These are phyloP conservation scores for Erodium maritimum DNA, from an alignment of 345 rosid species.

Conservation along the genomic window DNA sequence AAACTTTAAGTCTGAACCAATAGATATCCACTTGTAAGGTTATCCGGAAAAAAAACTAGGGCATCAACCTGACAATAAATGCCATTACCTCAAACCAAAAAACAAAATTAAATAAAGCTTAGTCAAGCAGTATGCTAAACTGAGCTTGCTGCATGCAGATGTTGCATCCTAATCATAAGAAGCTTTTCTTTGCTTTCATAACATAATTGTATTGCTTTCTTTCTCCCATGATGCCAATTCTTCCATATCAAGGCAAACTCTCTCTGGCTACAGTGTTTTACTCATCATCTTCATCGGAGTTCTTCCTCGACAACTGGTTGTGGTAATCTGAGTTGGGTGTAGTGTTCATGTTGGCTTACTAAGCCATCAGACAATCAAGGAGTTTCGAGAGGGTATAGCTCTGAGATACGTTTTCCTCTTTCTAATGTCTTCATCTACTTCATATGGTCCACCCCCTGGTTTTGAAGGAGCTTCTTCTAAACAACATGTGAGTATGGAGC, in stretches of 20 bases:
- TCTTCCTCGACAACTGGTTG: no score
- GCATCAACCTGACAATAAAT: slow-evolving; percentile 1
- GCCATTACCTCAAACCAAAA: not conserved
- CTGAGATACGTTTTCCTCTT: no score
- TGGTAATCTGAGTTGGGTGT: no score
- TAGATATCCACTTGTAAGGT: slow-evolving; percentile 85
- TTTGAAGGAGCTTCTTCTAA: no score
- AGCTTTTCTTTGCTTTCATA: not conserved
- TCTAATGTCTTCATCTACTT: no score
- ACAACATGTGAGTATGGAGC: no score
- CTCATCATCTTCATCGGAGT: no score
- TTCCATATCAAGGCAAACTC: slow-evolving; percentile 89
- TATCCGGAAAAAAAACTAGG: slow-evolving; percentile 7
- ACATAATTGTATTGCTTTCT: slow-evolving; percentile 64
- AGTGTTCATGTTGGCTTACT: no score
- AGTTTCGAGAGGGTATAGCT: no score
- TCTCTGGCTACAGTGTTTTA: no score
- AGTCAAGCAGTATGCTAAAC: not conserved
- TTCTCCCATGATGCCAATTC: slow-evolving; percentile 80
- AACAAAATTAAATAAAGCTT: not conserved
- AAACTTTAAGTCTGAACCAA: slow-evolving; percentile 92
- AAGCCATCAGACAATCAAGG: no score
- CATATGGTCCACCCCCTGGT: no score
- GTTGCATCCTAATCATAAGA: slow-evolving; percentile 7
- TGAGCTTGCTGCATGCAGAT: slow-evolving; percentile 1